A percentile compares a stretch with the other conserved stretches of the same genome.
Evolutionary conservation across 805 yeast species (phyloP).

Genomic region (Sporopachydermia quercuum): DNA sequence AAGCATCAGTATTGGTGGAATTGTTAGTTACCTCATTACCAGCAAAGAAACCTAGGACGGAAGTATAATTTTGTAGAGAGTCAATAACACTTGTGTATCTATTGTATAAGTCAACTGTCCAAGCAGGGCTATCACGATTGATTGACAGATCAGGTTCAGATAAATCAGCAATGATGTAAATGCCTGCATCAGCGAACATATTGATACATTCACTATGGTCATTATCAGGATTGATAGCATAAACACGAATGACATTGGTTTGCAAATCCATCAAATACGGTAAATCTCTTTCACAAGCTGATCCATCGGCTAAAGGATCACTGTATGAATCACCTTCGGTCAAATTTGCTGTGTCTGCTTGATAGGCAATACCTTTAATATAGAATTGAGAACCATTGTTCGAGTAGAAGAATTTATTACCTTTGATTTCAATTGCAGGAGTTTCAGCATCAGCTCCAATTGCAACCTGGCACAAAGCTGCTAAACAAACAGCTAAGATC

Average conservation of each 20-base stretch:
- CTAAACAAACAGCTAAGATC: too few species aligned
- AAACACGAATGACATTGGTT: constrained; percentile 65
- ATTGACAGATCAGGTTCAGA: constrained; percentile 53
- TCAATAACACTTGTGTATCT: constrained; percentile 64
- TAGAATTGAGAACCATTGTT: constrained; percentile 70
- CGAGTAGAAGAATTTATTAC: constrained; percentile 64
- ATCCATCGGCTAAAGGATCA: constrained; percentile 58
- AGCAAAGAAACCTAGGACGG: constrained; percentile 70
- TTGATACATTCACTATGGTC: constrained; percentile 62
- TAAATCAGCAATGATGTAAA: constrained; percentile 68
- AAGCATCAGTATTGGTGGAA: constrained; percentile 50
- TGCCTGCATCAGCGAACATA: constrained; percentile 55
- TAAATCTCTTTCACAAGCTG: constrained; percentile 54
- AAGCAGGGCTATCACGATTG: constrained; percentile 44
- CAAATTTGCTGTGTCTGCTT: constrained; percentile 40
- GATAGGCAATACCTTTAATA: constrained; percentile 81
- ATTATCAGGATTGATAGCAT: constrained; percentile 47
- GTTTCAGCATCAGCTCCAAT: constrained; percentile 20
- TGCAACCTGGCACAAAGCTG: too few species aligned
- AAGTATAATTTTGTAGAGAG: constrained; percentile 50
- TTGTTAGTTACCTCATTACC: constrained; percentile 76
- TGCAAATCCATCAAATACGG: constrained; percentile 47
- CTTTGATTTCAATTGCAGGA: constrained; percentile 45
- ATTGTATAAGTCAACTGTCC: constrained; percentile 46
- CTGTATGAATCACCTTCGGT: constrained; percentile 23